These are phyloP conservation scores for Quercus aquifolioides DNA, from an alignment of 306 rosid species.

Conservation along the genomic window DNA sequence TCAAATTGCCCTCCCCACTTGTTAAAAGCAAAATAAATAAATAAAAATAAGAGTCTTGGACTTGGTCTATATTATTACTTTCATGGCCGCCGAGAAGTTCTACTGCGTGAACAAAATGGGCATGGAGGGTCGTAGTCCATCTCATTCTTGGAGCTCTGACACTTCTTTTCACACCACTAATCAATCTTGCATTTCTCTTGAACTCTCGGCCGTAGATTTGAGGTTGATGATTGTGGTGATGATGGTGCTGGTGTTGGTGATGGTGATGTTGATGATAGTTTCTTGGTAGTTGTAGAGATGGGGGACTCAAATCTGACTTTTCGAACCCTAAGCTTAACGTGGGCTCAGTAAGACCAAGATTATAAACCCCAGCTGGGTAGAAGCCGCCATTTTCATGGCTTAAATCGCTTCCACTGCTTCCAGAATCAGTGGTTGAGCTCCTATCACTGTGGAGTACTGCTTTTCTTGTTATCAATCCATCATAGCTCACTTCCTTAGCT, in stretches of 20 bases:
- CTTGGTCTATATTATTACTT: slow-evolving; percentile 42
- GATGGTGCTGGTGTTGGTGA: slow-evolving; percentile 5
- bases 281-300: slow-evolving; percentile 22
- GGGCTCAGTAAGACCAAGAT: slow-evolving; percentile 32
- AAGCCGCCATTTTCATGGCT: slow-evolving; percentile 57
- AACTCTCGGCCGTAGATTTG: slow-evolving; percentile 65
- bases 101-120: slow-evolving; percentile 87
- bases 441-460: slow-evolving; percentile 26
- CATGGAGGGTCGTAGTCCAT: slow-evolving; percentile 93
- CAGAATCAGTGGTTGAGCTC: slow-evolving; percentile 64
- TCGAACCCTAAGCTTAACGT: slow-evolving; percentile 55
- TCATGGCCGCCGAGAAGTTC: slow-evolving; percentile 97
- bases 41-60: not conserved
- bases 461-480: slow-evolving; percentile 28
- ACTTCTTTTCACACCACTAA: slow-evolving; percentile 53
- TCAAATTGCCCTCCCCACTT: too few species aligned
- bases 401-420: slow-evolving; percentile 69
- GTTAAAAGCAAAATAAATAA: slow-evolving; percentile 3
- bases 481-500: slow-evolving; percentile 22
- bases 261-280: slow-evolving; percentile 6
- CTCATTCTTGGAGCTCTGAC: slow-evolving; percentile 91
- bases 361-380: slow-evolving; percentile 1
- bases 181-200: slow-evolving; percentile 48
- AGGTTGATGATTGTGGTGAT: slow-evolving; percentile 32
- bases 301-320: slow-evolving; percentile 21